Conservation (phyloP, 768 basidiomycete species). For the Mycena amicta region DNA sequence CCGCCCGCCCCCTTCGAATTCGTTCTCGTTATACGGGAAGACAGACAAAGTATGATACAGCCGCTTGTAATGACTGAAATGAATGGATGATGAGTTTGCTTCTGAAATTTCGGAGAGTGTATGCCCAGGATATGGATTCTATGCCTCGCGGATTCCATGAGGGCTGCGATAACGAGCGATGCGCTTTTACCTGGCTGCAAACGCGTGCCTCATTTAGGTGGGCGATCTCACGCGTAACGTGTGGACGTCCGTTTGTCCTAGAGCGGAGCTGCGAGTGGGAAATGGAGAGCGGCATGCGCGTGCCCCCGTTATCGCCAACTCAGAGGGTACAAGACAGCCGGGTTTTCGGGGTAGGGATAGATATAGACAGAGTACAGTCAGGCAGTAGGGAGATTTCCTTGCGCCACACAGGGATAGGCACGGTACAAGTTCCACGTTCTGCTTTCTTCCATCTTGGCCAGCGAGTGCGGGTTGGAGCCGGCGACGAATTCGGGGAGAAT, state of each 20-base stretch:
- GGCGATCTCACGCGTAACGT: too few species aligned
- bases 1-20: not conserved
- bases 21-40: not conserved
- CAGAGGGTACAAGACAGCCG: not conserved
- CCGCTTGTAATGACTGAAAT: not conserved
- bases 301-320: not conserved
- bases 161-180: too few species aligned
- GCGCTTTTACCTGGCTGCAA: too few species aligned
- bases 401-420: constrained; percentile 49
- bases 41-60: not conserved
- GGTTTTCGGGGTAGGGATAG: not conserved
- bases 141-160: not conserved
- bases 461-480: constrained; percentile 16
- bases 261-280: too few species aligned
- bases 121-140: not conserved
- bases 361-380: not conserved
- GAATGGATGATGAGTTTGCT: not conserved
- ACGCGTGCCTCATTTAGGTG: too few species aligned
- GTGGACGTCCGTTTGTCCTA: too few species aligned
- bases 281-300: too few species aligned
- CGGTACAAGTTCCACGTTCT: constrained; percentile 49
- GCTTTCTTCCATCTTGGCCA: constrained; percentile 26
- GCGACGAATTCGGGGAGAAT: constrained; percentile 18
- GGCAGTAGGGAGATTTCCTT: constrained; percentile 36
- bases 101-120: not conserved